Percentiles rank a stretch among this genome's conserved stretches.
These are phyloP conservation scores for Paraphaeosphaeria sporulosa DNA, from an alignment of 2,329 filamentous ascomycete species.

Conservation along the genomic window DNA sequence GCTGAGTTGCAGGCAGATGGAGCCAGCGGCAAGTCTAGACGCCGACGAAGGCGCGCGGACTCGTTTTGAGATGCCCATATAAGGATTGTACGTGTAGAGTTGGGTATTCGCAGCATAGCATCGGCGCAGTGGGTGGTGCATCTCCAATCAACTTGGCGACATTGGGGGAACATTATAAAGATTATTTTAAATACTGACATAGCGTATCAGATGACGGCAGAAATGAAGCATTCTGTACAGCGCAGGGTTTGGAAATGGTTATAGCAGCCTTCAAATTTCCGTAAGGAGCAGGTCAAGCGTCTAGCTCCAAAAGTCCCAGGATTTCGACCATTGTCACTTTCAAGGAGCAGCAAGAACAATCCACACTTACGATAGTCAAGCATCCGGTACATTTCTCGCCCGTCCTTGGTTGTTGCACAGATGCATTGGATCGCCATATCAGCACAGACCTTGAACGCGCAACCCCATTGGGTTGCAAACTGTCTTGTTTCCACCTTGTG, in stretches of 20 bases:
- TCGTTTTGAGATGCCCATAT: not conserved
- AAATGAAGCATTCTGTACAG: not conserved
- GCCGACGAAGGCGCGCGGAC: not conserved
- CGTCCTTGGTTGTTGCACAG: not conserved
- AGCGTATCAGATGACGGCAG: not conserved
- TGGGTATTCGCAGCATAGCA: not conserved
- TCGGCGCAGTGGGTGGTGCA: not conserved
- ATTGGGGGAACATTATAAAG: not conserved
- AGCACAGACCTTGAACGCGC: not conserved
- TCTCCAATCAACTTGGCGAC: not conserved
- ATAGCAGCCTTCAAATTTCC: not conserved
- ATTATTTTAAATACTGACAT: not conserved
- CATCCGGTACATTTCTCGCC: not conserved
- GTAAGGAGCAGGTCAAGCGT: not conserved
- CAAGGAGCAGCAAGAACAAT: not conserved
- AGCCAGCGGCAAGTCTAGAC: not conserved
- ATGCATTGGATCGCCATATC: not conserved
- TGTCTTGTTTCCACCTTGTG: not conserved
- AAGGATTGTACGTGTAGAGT: not conserved
- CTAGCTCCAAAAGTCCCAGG: not conserved
- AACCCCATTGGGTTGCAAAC: too few relatives aligned
- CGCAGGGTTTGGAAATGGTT: not conserved
- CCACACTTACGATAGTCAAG: not conserved
- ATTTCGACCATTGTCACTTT: too few relatives aligned
- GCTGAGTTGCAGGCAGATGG: not conserved